phyloP scores from a whole-genome alignment of 2,329 filamentous ascomycete species.

The Colletotrichum theobromicola region DNA sequence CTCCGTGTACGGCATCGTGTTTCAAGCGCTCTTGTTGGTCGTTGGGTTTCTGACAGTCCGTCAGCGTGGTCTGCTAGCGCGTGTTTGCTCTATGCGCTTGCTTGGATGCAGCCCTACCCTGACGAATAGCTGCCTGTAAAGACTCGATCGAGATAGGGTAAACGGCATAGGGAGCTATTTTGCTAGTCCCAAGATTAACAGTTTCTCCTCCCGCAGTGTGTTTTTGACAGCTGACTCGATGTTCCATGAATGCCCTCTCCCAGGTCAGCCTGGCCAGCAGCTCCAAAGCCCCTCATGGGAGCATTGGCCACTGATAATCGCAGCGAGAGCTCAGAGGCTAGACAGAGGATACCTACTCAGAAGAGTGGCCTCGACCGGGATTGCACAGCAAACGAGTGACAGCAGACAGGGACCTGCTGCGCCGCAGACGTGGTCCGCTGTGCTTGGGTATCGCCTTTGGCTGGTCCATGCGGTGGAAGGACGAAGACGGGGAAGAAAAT shows the following conservation, averaged over 20 bases:
- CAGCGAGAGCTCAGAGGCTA: neutral
- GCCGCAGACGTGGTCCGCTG: conserved; percentile 1
- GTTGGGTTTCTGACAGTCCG: neutral
- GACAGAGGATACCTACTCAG: neutral
- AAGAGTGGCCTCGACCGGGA: neutral
- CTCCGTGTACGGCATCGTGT: neutral
- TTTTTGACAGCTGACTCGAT: neutral
- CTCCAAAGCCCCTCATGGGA: neutral
- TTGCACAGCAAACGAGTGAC: neutral
- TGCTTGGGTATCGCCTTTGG: conserved; percentile 9
- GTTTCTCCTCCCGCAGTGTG: neutral
- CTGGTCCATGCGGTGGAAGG: conserved; percentile 6
- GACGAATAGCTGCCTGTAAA: neutral
- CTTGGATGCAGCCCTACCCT: neutral
- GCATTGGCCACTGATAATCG: neutral
- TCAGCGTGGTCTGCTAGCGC: neutral
- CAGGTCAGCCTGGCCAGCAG: neutral
- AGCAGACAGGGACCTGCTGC: neutral
- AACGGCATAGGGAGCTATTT: neutral
- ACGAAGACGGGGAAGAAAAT: neutral
- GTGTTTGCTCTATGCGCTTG: neutral
- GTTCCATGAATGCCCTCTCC: neutral
- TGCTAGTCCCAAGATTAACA: neutral
- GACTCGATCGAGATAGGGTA: neutral
- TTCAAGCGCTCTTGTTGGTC: neutral